Percentiles rank a stretch among this genome's conserved stretches.
These are phyloP conservation scores for Cryptomeria japonica DNA, from an alignment of 75 land plant species.

Conservation along the genomic window DNA sequence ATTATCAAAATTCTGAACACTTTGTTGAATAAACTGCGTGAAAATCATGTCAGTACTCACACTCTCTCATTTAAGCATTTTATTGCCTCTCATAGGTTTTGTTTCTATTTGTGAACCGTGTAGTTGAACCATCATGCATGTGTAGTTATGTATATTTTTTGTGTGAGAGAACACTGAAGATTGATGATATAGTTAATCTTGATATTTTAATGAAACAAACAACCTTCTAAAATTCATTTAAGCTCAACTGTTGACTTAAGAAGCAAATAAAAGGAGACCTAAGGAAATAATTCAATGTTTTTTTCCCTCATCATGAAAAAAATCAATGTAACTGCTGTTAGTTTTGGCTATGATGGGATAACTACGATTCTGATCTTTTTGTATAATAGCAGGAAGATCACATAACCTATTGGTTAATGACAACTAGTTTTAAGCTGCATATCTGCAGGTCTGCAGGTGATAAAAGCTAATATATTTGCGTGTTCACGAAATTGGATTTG, in stretches of 20 bases:
- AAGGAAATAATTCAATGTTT: not conserved
- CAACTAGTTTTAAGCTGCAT: not conserved
- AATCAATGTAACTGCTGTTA: not conserved
- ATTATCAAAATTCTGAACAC: slow-evolving; percentile 87
- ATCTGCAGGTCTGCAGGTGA: not conserved
- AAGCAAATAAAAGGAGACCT: not conserved
- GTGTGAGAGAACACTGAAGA: not conserved
- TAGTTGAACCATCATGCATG: not conserved
- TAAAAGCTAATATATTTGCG: not conserved
- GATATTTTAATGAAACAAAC: not conserved
- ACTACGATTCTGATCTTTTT: not conserved
- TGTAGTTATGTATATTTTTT: not conserved
- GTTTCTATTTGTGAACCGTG: not conserved
- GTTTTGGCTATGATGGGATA: not conserved
- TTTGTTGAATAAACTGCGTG: slow-evolving; percentile 66
- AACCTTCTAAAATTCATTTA: not conserved
- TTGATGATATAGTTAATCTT: not conserved
- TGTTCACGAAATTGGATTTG: not conserved
- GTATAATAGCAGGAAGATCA: not conserved
- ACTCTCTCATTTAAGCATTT: not conserved
- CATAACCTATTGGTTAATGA: not conserved
- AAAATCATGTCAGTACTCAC: slow-evolving; percentile 63
- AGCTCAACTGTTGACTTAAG: not conserved
- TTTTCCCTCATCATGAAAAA: not conserved
- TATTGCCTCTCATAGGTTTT: not conserved